These are phyloP conservation scores for Insectozyma bohioensis DNA, from an alignment of 1,139 yeast genomes.

Conservation along the genomic window DNA sequence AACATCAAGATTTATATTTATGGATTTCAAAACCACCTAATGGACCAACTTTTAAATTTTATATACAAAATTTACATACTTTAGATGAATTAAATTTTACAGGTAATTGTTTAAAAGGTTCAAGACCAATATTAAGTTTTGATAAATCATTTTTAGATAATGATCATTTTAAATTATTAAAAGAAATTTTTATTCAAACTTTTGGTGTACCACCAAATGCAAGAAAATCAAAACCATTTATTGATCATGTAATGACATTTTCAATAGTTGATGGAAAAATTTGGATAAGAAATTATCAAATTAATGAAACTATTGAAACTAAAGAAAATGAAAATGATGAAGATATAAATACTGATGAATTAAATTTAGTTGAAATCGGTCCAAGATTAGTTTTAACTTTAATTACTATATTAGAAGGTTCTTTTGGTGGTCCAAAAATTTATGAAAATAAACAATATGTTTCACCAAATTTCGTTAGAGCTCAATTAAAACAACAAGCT, in stretches of 20 bases:
- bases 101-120: slow-evolving; percentile 93
- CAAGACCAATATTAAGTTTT: slow-evolving; percentile 92
- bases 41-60: slow-evolving; percentile 95
- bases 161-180: slow-evolving; percentile 71
- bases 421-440: slow-evolving; percentile 97
- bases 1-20: slow-evolving; percentile 91
- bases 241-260: slow-evolving; percentile 93
- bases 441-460: slow-evolving; percentile 96
- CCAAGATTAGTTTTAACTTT: slow-evolving; percentile 94
- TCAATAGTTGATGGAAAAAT: slow-evolving; percentile 90
- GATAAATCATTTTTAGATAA: slow-evolving; percentile 64
- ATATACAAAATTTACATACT: slow-evolving; percentile 91
- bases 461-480: slow-evolving; percentile 92
- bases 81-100: slow-evolving; percentile 95
- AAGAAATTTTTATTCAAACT: slow-evolving; percentile 80
- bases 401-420: slow-evolving; percentile 90
- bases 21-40: slow-evolving; percentile 97
- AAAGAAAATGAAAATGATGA: slow-evolving; percentile 42
- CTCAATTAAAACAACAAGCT: slow-evolving; percentile 77
- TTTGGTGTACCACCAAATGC: slow-evolving; percentile 97
- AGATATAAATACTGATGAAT: slow-evolving; percentile 44
- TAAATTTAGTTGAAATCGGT: slow-evolving; percentile 89
- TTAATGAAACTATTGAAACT: slow-evolving; percentile 65
- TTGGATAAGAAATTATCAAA: slow-evolving; percentile 96
- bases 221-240: slow-evolving; percentile 91